Evolutionary conservation across 1,284 basidiomycete species (phyloP).

Genomic region (Puccinia horiana): DNA sequence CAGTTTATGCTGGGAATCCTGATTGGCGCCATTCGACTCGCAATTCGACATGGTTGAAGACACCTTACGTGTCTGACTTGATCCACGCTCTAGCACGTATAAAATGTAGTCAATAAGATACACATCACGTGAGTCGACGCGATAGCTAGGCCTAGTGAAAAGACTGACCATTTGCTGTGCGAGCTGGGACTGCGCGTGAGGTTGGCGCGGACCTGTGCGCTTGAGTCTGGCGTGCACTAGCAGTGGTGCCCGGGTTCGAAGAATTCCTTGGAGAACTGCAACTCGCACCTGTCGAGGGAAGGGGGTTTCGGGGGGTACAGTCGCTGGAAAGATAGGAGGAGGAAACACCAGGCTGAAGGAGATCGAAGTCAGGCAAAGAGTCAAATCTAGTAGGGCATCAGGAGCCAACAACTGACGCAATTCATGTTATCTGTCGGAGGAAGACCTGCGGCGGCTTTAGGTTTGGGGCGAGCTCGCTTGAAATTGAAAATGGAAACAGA

Average conservation of each 20-base stretch:
- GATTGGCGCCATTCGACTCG: background rate
- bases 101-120: background rate
- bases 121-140: background rate
- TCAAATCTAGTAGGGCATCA: background rate
- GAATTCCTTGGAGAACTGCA: background rate
- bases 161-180: background rate
- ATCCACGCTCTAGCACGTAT: background rate
- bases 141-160: background rate
- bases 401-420: constrained; percentile 9
- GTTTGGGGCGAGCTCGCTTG: background rate
- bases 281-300: background rate
- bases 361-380: background rate
- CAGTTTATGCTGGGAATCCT: background rate
- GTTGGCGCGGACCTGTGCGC: background rate
- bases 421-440: background rate
- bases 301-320: constrained; percentile 2
- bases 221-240: background rate
- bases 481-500: background rate
- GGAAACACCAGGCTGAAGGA: constrained; percentile 1
- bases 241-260: background rate
- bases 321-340: background rate
- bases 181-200: background rate
- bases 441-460: background rate
- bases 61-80: background rate
- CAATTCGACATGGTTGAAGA: background rate